Percentiles rank a stretch among this genome's conserved stretches.
phyloP scores from a whole-genome alignment of 305 asterid genomes.

The Fraxinus floribunda region DNA sequence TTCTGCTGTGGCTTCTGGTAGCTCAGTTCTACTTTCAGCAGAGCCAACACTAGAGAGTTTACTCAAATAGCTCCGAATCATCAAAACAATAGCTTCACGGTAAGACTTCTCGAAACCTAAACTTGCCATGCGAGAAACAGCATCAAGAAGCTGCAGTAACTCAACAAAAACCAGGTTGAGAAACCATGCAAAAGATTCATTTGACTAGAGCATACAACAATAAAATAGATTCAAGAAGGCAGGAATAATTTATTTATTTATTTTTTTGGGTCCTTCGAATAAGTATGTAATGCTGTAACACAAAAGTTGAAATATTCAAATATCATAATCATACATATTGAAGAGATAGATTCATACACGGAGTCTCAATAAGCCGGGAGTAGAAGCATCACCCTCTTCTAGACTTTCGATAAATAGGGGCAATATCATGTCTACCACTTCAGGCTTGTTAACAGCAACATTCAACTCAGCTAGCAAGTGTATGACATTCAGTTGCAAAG shows the following conservation, averaged over 20 bases:
- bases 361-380: constrained; percentile 63
- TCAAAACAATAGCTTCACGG: constrained; percentile 92
- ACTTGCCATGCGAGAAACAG: constrained; percentile 99
- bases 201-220: constrained; percentile 16
- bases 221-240: constrained; percentile 18
- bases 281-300: constrained; percentile 11
- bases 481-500: constrained; percentile 69
- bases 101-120: constrained; percentile 96
- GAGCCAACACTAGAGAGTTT: constrained; percentile 83
- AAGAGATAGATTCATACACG: constrained; percentile 56
- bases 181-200: constrained; percentile 31
- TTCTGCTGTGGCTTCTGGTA: constrained; percentile 84
- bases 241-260: background rate
- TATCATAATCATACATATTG: constrained; percentile 9
- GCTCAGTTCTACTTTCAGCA: constrained; percentile 77
- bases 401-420: constrained; percentile 52
- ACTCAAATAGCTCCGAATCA: constrained; percentile 87
- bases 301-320: constrained; percentile 20
- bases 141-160: constrained; percentile 99
- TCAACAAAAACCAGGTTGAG: constrained; percentile 61
- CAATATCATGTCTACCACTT: constrained; percentile 55
- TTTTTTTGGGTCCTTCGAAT: constrained; percentile 6
- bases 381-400: constrained; percentile 55
- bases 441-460: constrained; percentile 45
- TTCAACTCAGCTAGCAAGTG: constrained; percentile 48